Conservation (phyloP, 2,329 filamentous ascomycete species). For the Ophiosphaerella herpotricha region DNA sequence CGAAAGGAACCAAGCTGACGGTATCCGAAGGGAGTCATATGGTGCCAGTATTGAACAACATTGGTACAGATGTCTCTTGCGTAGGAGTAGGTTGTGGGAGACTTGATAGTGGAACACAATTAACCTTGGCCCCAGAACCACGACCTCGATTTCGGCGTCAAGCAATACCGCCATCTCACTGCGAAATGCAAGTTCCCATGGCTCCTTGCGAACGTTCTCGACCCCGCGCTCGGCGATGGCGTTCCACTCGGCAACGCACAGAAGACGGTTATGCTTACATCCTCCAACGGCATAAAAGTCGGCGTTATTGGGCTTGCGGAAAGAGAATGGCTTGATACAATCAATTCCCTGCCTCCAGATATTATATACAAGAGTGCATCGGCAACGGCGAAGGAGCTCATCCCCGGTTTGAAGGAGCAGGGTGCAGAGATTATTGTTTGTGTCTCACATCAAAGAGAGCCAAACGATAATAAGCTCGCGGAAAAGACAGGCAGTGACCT, state of each 20-base stretch:
- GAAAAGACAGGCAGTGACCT: constrained; percentile 69
- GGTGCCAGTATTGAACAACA: constrained; percentile 80
- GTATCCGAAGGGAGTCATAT: constrained; percentile 71
- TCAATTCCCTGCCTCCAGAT: constrained; percentile 82
- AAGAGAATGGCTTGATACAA: constrained; percentile 85
- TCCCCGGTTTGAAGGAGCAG: constrained; percentile 71
- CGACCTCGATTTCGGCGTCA: constrained; percentile 88
- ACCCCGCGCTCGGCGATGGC: constrained; percentile 76
- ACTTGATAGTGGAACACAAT: neutral
- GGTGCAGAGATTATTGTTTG: constrained; percentile 84
- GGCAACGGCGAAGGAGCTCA: constrained; percentile 74
- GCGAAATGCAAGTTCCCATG: constrained; percentile 82
- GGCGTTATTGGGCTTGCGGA: constrained; percentile 86
- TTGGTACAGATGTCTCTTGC: constrained; percentile 79
- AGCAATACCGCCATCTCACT: constrained; percentile 75
- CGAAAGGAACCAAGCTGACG: neutral
- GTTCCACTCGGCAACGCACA: constrained; percentile 76
- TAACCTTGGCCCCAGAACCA: constrained; percentile 66
- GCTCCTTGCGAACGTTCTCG: constrained; percentile 86
- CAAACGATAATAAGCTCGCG: constrained; percentile 86
- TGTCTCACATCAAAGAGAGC: constrained; percentile 83
- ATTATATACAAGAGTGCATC: constrained; percentile 81
- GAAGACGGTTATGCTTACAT: constrained; percentile 75
- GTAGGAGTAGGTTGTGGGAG: constrained; percentile 66
- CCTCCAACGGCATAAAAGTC: constrained; percentile 83